Conservation (phyloP, 495 filamentous ascomycete species). For the Cercophora scortea region DNA sequence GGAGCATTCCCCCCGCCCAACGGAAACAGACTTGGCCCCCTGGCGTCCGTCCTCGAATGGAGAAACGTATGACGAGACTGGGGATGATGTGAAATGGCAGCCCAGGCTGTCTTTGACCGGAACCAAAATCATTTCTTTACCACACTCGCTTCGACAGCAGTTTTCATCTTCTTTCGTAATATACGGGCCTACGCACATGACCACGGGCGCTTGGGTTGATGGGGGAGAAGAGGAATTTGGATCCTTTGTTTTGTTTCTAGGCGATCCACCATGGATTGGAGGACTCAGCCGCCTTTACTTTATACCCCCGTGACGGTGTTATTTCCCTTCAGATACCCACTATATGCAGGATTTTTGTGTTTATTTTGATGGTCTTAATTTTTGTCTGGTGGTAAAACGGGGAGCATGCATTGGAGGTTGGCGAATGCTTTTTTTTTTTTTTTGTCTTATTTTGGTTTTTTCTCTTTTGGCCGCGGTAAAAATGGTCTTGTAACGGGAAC, state of each 20-base stretch:
- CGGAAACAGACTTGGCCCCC: slow-evolving; percentile 12
- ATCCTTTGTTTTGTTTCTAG: not conserved
- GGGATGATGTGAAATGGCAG: slow-evolving; percentile 68
- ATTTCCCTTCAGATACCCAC: slow-evolving; percentile 10
- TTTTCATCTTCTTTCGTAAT: too few relatives aligned
- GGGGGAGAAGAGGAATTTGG: not conserved
- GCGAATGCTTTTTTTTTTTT: too few relatives aligned
- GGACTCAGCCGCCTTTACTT: not conserved
- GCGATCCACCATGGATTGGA: not conserved
- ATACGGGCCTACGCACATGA: too few relatives aligned
- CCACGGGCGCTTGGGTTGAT: too few relatives aligned
- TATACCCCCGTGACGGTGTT: slow-evolving; percentile 1
- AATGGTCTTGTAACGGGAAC: too few relatives aligned
- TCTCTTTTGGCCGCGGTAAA: too few relatives aligned
- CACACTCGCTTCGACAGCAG: too few relatives aligned
- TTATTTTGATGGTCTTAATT: not conserved
- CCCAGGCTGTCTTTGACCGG: not conserved
- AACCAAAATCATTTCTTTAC: too few relatives aligned
- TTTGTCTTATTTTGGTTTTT: too few relatives aligned
- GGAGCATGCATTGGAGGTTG: not conserved
- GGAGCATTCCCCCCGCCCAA: slow-evolving; percentile 7
- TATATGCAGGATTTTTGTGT: not conserved
- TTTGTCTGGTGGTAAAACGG: not conserved
- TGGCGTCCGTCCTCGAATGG: slow-evolving; percentile 35
- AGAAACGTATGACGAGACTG: slow-evolving; percentile 75